Conservation (phyloP, 2,329 filamentous ascomycete species). For the Botryosphaeria dothidea region DNA sequence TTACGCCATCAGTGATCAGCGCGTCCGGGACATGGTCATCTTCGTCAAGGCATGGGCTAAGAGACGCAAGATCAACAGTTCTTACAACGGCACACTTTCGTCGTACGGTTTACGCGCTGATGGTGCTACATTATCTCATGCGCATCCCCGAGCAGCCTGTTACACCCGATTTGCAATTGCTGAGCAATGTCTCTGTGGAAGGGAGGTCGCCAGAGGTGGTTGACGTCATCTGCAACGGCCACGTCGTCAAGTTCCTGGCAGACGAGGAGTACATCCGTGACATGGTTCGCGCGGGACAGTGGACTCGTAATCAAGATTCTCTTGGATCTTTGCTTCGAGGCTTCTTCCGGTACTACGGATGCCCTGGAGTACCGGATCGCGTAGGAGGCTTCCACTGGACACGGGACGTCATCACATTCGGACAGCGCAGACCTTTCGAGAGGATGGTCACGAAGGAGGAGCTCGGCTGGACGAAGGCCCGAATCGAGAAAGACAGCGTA, state of each 20-base stretch:
- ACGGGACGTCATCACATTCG: conserved; percentile 68
- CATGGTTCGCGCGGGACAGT: conserved; percentile 57
- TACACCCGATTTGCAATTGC: conserved; percentile 75
- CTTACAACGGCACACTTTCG: conserved; percentile 81
- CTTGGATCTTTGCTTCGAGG: conserved; percentile 73
- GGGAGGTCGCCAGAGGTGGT: conserved; percentile 24
- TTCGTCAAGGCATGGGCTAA: conserved; percentile 95
- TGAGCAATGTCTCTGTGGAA: background rate
- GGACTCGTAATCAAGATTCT: conserved; percentile 70
- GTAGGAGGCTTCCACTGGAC: conserved; percentile 73
- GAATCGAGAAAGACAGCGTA: conserved; percentile 58
- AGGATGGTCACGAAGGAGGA: conserved; percentile 69
- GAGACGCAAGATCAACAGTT: conserved; percentile 78
- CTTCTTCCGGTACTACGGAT: conserved; percentile 87
- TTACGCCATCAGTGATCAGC: conserved; percentile 76
- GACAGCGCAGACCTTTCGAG: conserved; percentile 65
- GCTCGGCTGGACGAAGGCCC: conserved; percentile 86
- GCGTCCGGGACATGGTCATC: conserved; percentile 75
- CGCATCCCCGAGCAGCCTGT: conserved; percentile 81
- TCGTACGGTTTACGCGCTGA: conserved; percentile 88
- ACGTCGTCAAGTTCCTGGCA: conserved; percentile 75
- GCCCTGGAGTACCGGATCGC: conserved; percentile 52
- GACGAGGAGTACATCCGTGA: conserved; percentile 68
- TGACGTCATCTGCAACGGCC: conserved; percentile 59
- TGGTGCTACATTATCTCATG: conserved; percentile 88